Conservation (phyloP, 2,329 filamentous ascomycete species). For the Didymella lethalis region DNA sequence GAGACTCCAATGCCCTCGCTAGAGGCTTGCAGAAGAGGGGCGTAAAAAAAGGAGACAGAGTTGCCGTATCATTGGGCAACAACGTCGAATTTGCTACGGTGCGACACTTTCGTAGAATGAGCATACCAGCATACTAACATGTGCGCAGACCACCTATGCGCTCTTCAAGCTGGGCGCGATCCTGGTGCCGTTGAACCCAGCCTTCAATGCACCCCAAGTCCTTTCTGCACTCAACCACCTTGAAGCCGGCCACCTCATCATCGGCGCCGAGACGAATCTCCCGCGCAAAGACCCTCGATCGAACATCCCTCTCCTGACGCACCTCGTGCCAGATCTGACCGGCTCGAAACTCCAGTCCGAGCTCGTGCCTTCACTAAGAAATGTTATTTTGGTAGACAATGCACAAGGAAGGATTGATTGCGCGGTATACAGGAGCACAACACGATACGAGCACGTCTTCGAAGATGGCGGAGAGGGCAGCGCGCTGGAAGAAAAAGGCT, state of each 20-base stretch:
- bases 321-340: slow-evolving; percentile 61
- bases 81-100: slow-evolving; percentile 82
- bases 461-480: slow-evolving; percentile 54
- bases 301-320: slow-evolving; percentile 65
- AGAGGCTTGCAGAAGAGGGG: slow-evolving; percentile 73
- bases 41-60: slow-evolving; percentile 81
- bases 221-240: slow-evolving; percentile 80
- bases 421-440: slow-evolving; percentile 44
- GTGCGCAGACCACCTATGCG: slow-evolving; percentile 72
- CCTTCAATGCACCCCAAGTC: slow-evolving; percentile 83
- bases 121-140: slow-evolving; percentile 21
- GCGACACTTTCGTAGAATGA: slow-evolving; percentile 28
- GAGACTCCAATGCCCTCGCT: slow-evolving; percentile 77
- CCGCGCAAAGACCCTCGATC: slow-evolving; percentile 69
- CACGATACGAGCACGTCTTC: slow-evolving; percentile 56
- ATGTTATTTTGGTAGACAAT: slow-evolving; percentile 83
- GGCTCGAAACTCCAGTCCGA: slow-evolving; percentile 59
- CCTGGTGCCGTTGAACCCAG: slow-evolving; percentile 90
- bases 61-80: slow-evolving; percentile 88
- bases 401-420: slow-evolving; percentile 63
- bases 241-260: slow-evolving; percentile 74
- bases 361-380: slow-evolving; percentile 71
- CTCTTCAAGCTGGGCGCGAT: slow-evolving; percentile 94
- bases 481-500: slow-evolving; percentile 57
- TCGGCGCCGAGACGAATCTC: slow-evolving; percentile 87